Base-by-base conservation (phyloP, 208 protist species). In the Herpetomonas samuelpessoai region DNA sequence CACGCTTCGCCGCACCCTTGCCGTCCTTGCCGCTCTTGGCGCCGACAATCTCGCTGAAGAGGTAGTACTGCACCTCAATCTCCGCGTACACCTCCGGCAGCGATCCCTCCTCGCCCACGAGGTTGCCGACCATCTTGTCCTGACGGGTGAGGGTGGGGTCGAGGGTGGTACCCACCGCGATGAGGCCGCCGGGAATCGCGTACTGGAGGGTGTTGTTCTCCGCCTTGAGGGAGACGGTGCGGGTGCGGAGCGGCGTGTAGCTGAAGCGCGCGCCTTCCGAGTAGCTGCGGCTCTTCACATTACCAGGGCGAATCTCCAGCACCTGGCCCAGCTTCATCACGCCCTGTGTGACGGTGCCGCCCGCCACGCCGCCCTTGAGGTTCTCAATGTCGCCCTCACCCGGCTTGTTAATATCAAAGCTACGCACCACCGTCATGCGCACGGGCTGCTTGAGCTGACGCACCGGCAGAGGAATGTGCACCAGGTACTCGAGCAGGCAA, bases 331-430 rank as follows among this genome's bases (percentile, higher is more conserved):
- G 38, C 53, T 86, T 83, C 29, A 99, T 86, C 21, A 99, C 96
- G 45, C 99, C 98, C 46, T 96, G 74, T 24, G 99, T 83, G 48
- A 99, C 98, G 12, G 96, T 98, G 39, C 99, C 99, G 54, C 99
- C 99, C 38, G 98, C 98, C 30, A 99, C 97, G 62, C 98, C 98
- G 62, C 98, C 98, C 53, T 93, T 89, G 26, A 99, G 83, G 29
- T 98, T 86, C 29, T 98, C 86, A 19, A 99, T 95, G 45, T 96
- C 86, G 26, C 71, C 73, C 52, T 96, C 88, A 44, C 98, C 98
- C 26, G 99, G 98, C 76, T 98, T 99, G 86, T 99, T 99, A 38
- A 99, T 96, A 78, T 99, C 99, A 71, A 99, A 99, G 51, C 98
- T 99, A 60, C 99, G 96, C 66, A 99, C 99, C 22, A 99, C 96